Evolutionary conservation across 257 asterid genomes (phyloP).

Genomic region (Solanum lycopersicoides): DNA sequence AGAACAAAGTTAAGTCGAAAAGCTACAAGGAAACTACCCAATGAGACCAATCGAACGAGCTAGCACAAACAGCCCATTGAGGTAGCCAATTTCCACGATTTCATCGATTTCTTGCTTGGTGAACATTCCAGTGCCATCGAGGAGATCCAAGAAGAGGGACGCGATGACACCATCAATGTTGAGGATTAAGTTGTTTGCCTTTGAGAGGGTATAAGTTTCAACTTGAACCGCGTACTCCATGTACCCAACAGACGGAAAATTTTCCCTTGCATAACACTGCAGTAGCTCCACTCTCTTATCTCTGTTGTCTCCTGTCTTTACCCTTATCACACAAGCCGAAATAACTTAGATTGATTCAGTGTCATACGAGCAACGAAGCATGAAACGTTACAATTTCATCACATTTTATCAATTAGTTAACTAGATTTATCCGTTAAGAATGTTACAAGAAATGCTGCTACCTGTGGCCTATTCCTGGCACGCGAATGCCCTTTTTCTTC

Average conservation of each 20-base stretch:
- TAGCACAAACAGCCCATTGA: constrained; percentile 89
- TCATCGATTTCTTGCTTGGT: constrained; percentile 89
- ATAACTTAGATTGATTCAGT: not conserved
- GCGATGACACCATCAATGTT: constrained; percentile 96
- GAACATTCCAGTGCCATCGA: constrained; percentile 97
- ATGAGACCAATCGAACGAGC: constrained; percentile 98
- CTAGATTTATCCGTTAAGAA: not conserved
- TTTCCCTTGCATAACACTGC: constrained; percentile 67
- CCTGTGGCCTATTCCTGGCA: constrained; percentile 99
- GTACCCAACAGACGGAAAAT: constrained; percentile 84
- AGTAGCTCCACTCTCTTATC: constrained; percentile 89
- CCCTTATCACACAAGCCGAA: constrained; percentile 27
- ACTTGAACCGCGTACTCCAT: constrained; percentile 95
- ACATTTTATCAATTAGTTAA: not conserved
- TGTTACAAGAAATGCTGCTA: constrained; percentile 9
- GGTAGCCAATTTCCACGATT: constrained; percentile 83
- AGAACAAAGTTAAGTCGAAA: not conserved
- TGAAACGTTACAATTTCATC: not conserved
- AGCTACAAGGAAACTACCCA: constrained; percentile 28
- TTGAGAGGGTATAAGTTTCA: constrained; percentile 81
- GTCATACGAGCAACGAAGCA: not conserved
- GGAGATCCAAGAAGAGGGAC: constrained; percentile 91
- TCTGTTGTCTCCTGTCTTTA: constrained; percentile 96
- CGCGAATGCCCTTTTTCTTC: constrained; percentile 97
- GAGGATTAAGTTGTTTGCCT: constrained; percentile 12